Evolutionary conservation across 2,329 filamentous ascomycete genomes (phyloP), one percentile per base, ranked within the genome.

Genomic region (Colletotrichum sp.): DNA sequence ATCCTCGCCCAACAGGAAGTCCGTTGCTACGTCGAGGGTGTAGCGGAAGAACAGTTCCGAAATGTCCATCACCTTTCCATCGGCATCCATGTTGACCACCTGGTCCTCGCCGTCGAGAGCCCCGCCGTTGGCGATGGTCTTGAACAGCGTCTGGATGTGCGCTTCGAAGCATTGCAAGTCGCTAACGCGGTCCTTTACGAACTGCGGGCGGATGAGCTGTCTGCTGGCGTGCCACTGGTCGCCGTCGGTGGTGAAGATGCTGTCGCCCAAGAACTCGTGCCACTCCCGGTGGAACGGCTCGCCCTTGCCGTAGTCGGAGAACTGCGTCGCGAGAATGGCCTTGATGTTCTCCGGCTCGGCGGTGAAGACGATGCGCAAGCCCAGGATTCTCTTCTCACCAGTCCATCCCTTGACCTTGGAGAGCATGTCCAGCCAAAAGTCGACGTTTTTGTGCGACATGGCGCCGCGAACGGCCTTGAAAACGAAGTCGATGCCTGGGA

Each of bases 311-410:
- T 93, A 98, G 81, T 98, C 94, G 55, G 79, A 71, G 81, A 98
- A 98, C 81, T 98, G 95, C 2, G 93, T 94, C 0, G 96, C 94
- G n/a, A 98, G 88, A 26, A 98, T 89, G 8, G 96, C 95, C 83
- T 98, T 98, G 86, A 98, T 94, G 82, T 98, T 98, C 80, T 97
- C 95, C 1, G 94, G 94, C 79, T 98, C 95, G 7, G 91, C 91
- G 0, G 96, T 98, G 80, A 97, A 89, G 75, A 97, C 83, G 26
- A 93, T 83, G n/a, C 94, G 91, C 64, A 85, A 82, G 64, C 89
- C 88, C 2, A 91, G 80, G 8, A 92, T 79, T 2, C 87, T 87
- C 13, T 86, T 83, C 84, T 96, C 94, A 52, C 89, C 85, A 0
- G 94, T 96, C 79, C 88, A 92, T 36, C 84, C 81, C 6, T 84